A percentile compares a stretch with the other conserved stretches of the same genome.
phyloP scores from a whole-genome alignment of 345 rosid species.

The Gossypium anomalum region DNA sequence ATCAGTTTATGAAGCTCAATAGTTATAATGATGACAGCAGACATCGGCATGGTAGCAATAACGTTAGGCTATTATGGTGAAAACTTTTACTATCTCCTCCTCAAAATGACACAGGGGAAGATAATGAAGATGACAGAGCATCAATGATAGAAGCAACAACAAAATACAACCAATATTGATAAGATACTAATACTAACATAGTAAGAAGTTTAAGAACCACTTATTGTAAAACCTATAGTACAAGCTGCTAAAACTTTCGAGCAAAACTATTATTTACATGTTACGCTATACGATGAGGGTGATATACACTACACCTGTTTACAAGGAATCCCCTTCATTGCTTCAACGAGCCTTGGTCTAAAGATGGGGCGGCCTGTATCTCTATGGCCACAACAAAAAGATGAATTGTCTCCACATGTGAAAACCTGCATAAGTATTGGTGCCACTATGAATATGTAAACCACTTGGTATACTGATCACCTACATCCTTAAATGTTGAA shows the following conservation, averaged over 20 bases:
- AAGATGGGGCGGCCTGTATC: conserved; percentile 75
- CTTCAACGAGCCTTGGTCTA: conserved; percentile 80
- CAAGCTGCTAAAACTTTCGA: conserved; percentile 2
- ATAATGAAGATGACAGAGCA: neutral
- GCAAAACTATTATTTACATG: neutral
- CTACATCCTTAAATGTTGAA: neutral
- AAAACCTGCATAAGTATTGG: conserved; percentile 54
- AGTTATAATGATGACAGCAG: neutral
- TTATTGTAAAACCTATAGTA: neutral
- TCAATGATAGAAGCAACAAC: neutral
- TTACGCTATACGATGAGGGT: neutral
- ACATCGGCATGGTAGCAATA: neutral
- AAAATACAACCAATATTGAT: neutral
- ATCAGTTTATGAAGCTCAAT: neutral
- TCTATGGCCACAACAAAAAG: conserved; percentile 79
- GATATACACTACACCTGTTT: conserved; percentile 54
- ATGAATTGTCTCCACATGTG: conserved; percentile 94
- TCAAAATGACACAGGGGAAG: neutral
- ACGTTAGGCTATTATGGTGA: neutral
- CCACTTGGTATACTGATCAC: neutral
- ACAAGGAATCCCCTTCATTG: conserved; percentile 73
- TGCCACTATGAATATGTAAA: neutral
- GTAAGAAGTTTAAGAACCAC: neutral
- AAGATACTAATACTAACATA: neutral
- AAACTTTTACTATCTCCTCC: neutral